A percentile compares a stretch with the other conserved stretches of the same genome.
phyloP scores from a whole-genome alignment of 345 rosid species.

The Heritiera littoralis region DNA sequence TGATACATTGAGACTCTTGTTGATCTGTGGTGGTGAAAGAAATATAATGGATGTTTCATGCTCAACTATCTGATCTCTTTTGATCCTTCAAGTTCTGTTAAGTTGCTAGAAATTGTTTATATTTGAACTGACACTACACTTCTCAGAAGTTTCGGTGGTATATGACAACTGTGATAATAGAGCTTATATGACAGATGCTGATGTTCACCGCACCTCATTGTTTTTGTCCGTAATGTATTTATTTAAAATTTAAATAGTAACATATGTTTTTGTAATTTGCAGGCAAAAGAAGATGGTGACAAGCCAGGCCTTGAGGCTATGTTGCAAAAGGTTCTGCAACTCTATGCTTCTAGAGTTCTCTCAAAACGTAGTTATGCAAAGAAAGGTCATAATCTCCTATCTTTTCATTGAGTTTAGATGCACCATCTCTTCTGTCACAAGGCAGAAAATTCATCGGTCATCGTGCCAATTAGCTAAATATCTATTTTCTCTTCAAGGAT shows the following conservation, averaged over 20 bases:
- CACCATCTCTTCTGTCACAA: too few species aligned
- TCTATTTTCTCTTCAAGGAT: background rate
- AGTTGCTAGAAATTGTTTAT: background rate
- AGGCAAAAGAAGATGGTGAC: conserved; percentile 89
- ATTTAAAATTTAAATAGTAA: conserved; percentile 11
- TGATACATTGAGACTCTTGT: conserved; percentile 11
- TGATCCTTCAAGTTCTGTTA: background rate
- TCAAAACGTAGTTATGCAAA: conserved; percentile 92
- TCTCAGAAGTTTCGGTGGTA: background rate
- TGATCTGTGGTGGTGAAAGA: background rate
- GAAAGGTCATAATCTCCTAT: conserved; percentile 52
- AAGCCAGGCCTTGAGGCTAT: conserved; percentile 91
- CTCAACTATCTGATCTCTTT: background rate
- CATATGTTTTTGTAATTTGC: conserved; percentile 26
- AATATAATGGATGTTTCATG: background rate
- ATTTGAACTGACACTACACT: background rate
- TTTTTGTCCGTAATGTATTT: background rate
- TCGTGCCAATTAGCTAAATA: background rate
- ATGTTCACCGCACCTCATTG: background rate
- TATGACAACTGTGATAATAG: background rate
- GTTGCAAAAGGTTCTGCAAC: conserved; percentile 90
- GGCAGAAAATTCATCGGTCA: background rate
- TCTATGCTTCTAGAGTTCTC: conserved; percentile 75
- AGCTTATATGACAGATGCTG: background rate
- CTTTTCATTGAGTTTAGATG: conserved; percentile 6